Base-by-base conservation (phyloP, 176 grass and related monocot species). In the Oropetium thomaeum region DNA sequence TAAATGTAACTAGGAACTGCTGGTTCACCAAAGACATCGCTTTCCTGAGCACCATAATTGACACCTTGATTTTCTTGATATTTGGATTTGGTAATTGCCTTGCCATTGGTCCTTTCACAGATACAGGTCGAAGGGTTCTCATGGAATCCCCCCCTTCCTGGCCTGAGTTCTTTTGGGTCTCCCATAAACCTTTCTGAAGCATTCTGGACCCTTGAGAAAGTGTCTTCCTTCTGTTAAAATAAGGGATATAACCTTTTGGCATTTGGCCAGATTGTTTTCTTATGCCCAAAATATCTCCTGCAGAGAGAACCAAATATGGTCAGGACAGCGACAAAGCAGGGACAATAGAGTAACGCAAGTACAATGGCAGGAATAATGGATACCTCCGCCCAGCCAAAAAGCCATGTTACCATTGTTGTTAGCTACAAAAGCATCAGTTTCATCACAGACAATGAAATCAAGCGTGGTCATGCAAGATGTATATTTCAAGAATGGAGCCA, bases 351-450 rank as follows among this genome's bases (percentile, higher is more conserved):
- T n/a, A n/a, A 69, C 29, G 34, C 27, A 45, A 34, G 57, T 31
- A 32, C 11, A 14, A 43, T 4, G 29, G 65, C 47, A 38, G 12
- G 67, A 80, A 11, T 16, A 69, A 64, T 3, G 27, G 38, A 34
- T 83, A 93, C 90, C 90, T 93, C 82, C 87, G 62, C 30, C 87
- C 87, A 47, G 87, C 90, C 68, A 93, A 84, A 63, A 93, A 45
- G 90, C 90, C 90, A 93, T 93, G 74, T 93, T 93, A 10, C 90
- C 90, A 5, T 93, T 93, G 67, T 93, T 93, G 73, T 89, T 93
- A 43, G 90, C 89, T 51, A 93, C 90, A 79, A 93, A 93, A 61
- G 82, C 90, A 89, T 93, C 90, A 77, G 87, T 93, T 58, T 43
- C 87, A 84, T 93, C 81, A 16, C 90, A 93, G 19, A 93, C 90